Evolutionary conservation across 2,329 filamentous ascomycete species (phyloP), one percentile per base, ranked within the genome.

Genomic region (Fusarium verrucosum): DNA sequence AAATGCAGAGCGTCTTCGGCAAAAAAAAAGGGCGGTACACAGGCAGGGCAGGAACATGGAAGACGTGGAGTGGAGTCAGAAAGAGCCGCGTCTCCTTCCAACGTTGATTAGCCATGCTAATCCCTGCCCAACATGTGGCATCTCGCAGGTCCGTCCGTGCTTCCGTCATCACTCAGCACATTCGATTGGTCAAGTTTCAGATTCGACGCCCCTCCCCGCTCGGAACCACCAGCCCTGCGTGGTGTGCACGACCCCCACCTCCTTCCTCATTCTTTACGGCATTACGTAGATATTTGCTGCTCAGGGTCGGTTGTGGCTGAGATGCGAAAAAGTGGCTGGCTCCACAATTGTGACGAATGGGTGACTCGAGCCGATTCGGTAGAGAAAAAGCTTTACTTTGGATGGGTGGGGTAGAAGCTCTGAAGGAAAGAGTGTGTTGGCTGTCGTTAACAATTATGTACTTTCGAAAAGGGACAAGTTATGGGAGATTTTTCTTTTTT

Each of bases 71-170:
- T 51, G 37, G 59, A 58, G 46, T 56, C 64, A 70, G 50, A 62
- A 69, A 68, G 66, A 73, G 70, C 70, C 67, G 67, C 68, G 58
- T 66, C 36, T 61, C 43, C 32, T 32, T 14, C 43, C 26, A 44
- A 41, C 50, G 42, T 49, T 44, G 17, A 42, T 55, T 53, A 26
- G 25, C 26, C 35, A 33, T n/a, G 32, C 17, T 43, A 50, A 74
- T 70, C 72, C 72, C 66, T 74, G 72, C 62, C 60, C 60, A 59
- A 73, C 72, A 74, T 74, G 72, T 74, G 72, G 72, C 66, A 62
- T 61, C 44, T 28, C 19, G 33, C 28, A 52, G 58, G 51, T 50
- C 65, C 51, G 51, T 50, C 65, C 51, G 70, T 72, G 71, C 72
- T 68, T 61, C 28, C n/a, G 22, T 10, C 35, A 22, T 30, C 25